A percentile compares a stretch with the other conserved stretches of the same genome.
These are phyloP conservation scores for Cronartium ribicola DNA, from an alignment of 1,284 basidiomycete genomes.

Conservation along the genomic window DNA sequence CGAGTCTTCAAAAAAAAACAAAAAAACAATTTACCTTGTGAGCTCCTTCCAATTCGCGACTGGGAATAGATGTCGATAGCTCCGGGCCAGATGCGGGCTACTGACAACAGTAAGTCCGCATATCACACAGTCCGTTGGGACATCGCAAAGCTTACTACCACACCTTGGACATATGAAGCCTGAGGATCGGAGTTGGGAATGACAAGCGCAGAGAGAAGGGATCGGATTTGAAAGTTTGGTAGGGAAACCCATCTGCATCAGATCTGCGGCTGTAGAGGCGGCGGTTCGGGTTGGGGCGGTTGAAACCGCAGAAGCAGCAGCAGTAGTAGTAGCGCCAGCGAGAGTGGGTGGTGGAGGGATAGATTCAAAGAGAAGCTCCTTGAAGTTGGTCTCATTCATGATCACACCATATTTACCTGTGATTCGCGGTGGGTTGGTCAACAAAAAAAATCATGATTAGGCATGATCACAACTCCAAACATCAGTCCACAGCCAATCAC, in stretches of 20 bases:
- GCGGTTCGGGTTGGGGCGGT: conserved; percentile 57
- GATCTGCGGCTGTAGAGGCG: conserved; percentile 56
- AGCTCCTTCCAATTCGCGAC: conserved; percentile 73
- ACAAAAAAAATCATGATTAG: conserved; percentile 40
- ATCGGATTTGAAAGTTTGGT: conserved; percentile 78
- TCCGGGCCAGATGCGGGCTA: conserved; percentile 90
- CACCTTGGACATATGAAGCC: conserved; percentile 96
- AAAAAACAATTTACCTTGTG: conserved; percentile 43
- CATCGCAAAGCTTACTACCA: conserved; percentile 86
- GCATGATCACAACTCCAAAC: not conserved
- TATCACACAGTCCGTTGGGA: conserved; percentile 95
- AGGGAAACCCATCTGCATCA: conserved; percentile 99
- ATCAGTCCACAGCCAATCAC: not conserved
- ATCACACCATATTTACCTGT: conserved; percentile 87
- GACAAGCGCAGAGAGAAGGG: conserved; percentile 83
- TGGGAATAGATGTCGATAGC: conserved; percentile 89
- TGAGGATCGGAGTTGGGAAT: conserved; percentile 78
- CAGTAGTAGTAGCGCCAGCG: conserved; percentile 53
- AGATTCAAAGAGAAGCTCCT: conserved; percentile 90
- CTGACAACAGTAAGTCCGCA: conserved; percentile 97
- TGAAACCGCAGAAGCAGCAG: too few relatives aligned
- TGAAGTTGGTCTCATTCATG: conserved; percentile 93
- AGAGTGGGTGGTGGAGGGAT: conserved; percentile 81
- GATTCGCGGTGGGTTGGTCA: conserved; percentile 13
- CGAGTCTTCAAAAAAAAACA: not conserved